Conservation (phyloP, 192 early-diverging fungal species). For the Coemansia sp. region DNA sequence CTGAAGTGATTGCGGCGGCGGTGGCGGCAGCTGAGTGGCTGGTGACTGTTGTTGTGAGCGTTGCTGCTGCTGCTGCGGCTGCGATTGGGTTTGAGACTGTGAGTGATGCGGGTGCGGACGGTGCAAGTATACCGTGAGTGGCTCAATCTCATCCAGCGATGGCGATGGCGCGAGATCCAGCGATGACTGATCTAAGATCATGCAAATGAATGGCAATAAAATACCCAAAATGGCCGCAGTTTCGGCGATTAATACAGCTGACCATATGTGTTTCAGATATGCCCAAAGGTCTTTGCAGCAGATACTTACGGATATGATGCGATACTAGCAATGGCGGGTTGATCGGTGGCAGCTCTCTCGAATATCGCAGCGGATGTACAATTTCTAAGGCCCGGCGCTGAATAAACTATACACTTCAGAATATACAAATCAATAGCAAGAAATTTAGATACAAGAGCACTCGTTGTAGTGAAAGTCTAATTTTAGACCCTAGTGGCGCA, state of each 20-base stretch:
- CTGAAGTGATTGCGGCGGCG: neutral
- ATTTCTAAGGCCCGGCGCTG: slow-evolving; percentile 41
- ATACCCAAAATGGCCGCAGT: no score
- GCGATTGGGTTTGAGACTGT: slow-evolving; percentile 6
- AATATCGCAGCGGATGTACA: slow-evolving; percentile 29
- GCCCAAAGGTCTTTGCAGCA: no score
- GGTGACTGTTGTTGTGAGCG: slow-evolving; percentile 8
- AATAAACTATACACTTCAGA: slow-evolving; percentile 32
- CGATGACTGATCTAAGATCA: slow-evolving; percentile 33
- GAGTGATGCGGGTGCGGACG: slow-evolving; percentile 22
- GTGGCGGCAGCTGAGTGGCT: neutral
- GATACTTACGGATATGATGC: slow-evolving; percentile 34
- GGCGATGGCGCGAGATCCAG: slow-evolving; percentile 32
- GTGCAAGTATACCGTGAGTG: slow-evolving; percentile 39
- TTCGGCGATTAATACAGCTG: neutral
- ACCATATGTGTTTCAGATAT: no score
- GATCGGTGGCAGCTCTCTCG: slow-evolving; percentile 46
- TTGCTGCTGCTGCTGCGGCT: slow-evolving; percentile 13
- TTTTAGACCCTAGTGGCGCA: neutral
- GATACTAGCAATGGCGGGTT: slow-evolving; percentile 31
- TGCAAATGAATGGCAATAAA: neutral
- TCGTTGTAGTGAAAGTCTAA: neutral
- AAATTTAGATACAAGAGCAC: neutral
- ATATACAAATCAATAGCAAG: neutral
- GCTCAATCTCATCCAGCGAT: slow-evolving; percentile 31